phyloP scores from a whole-genome alignment of 495 filamentous ascomycete genomes.

The Xylaria curta region DNA sequence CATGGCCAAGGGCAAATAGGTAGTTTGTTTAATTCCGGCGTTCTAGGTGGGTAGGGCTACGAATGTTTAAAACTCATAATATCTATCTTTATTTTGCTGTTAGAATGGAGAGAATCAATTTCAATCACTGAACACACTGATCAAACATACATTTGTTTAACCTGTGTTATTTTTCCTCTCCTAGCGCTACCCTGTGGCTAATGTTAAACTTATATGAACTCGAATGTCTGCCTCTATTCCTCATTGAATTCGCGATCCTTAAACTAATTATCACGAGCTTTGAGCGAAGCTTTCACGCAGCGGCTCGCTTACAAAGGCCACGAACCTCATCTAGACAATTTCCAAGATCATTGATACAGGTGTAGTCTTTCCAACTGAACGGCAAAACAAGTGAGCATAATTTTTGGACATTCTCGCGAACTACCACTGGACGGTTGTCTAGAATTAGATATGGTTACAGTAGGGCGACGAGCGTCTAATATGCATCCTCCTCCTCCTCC shows the following conservation, averaged over 20 bases:
- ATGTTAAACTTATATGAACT: background rate
- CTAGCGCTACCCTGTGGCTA: no score
- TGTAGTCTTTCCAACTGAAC: background rate
- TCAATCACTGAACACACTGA: background rate
- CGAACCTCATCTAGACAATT: background rate
- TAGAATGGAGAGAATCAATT: background rate
- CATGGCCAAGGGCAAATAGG: background rate
- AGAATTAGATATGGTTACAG: conserved; percentile 29
- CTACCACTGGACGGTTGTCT: conserved; percentile 32
- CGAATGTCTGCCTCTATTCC: background rate
- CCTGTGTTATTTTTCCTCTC: background rate
- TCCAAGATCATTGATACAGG: background rate
- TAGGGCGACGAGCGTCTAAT: conserved; percentile 7
- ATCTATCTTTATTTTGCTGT: background rate
- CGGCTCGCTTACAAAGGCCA: background rate
- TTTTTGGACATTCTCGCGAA: conserved; percentile 30
- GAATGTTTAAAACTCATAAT: background rate
- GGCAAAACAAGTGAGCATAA: background rate
- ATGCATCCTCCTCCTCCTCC: conserved; percentile 9
- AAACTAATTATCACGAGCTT: no score
- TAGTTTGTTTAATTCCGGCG: background rate
- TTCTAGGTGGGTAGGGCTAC: background rate
- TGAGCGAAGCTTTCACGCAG: background rate
- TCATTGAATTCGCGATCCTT: background rate
- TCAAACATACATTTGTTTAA: background rate